Conservation (phyloP, 108 stramenopile species). For the Aurantiochytrium sp. region DNA sequence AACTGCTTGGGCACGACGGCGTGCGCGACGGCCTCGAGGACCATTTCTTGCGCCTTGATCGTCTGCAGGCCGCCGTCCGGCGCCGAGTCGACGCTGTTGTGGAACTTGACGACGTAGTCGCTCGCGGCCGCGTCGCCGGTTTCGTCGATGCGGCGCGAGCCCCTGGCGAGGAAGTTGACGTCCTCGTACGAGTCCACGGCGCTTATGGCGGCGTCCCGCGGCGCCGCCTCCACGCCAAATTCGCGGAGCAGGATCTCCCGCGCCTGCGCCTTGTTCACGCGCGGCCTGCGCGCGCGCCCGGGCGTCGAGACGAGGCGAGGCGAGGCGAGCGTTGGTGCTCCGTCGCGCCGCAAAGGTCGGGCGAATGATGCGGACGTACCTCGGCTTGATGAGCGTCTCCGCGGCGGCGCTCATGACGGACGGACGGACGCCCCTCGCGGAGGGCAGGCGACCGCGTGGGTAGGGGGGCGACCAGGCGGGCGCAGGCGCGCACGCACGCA, state of each 20-base stretch:
- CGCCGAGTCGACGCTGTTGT: slow-evolving; percentile 4
- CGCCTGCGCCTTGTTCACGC: background rate
- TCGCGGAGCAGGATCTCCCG: background rate
- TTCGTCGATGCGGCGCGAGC: background rate
- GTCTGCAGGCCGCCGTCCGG: background rate
- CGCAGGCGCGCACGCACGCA: too few species aligned
- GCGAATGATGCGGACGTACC: too few species aligned
- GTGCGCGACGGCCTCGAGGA: background rate
- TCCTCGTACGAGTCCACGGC: slow-evolving; percentile 27
- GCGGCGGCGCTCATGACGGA: too few species aligned
- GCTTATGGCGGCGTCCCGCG: background rate
- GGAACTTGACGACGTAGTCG: background rate
- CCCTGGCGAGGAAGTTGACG: background rate
- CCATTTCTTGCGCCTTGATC: background rate
- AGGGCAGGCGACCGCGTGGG: too few species aligned
- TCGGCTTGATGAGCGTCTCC: too few species aligned
- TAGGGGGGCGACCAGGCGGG: too few species aligned
- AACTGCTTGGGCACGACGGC: background rate
- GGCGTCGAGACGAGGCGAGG: background rate
- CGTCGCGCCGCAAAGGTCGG: too few species aligned
- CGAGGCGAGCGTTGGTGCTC: too few species aligned
- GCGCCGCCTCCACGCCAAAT: background rate
- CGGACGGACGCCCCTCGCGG: too few species aligned
- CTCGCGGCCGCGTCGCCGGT: background rate
- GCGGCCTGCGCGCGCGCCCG: background rate